phyloP scores from a whole-genome alignment of 495 filamentous ascomycete genomes.

The Antarctomyces pellizariae region DNA sequence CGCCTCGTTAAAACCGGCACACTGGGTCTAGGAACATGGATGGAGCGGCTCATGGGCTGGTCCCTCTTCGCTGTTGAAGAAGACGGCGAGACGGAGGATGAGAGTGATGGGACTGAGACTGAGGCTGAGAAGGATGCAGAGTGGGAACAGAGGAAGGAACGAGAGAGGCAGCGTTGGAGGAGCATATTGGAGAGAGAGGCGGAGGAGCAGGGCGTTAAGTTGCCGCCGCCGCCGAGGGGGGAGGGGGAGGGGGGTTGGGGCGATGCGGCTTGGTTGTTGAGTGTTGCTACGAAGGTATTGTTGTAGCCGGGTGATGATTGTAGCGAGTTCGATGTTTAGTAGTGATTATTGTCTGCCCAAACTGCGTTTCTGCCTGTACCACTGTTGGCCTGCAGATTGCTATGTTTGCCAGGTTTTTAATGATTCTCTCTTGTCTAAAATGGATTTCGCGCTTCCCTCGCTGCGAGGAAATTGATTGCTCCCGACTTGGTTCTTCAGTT shows the following conservation, averaged over 20 bases:
- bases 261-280: constrained; percentile 68
- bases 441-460: too few relatives aligned
- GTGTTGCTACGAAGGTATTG: constrained; percentile 49
- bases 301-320: constrained; percentile 7
- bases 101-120: constrained; percentile 20
- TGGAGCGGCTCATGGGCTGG: constrained; percentile 54
- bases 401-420: too few relatives aligned
- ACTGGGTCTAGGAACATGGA: constrained; percentile 48
- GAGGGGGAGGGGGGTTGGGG: constrained; percentile 46
- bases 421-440: too few relatives aligned
- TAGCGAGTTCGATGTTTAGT: too few relatives aligned
- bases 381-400: too few relatives aligned
- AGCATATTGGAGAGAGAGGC: constrained; percentile 6
- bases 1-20: constrained; percentile 31
- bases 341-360: too few relatives aligned
- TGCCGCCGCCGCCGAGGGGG: constrained; percentile 21
- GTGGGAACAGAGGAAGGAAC: constrained; percentile 12
- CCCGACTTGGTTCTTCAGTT: too few relatives aligned
- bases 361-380: too few relatives aligned
- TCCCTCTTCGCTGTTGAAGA: constrained; percentile 56
- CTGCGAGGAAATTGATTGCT: too few relatives aligned
- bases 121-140: constrained; percentile 19
- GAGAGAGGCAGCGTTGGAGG: constrained; percentile 10
- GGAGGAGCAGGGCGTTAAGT: constrained; percentile 14
- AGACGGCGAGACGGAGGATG: constrained; percentile 22